Evolutionary conservation across 2,329 filamentous ascomycete genomes (phyloP).

Genomic region (Aspergillus sp.): DNA sequence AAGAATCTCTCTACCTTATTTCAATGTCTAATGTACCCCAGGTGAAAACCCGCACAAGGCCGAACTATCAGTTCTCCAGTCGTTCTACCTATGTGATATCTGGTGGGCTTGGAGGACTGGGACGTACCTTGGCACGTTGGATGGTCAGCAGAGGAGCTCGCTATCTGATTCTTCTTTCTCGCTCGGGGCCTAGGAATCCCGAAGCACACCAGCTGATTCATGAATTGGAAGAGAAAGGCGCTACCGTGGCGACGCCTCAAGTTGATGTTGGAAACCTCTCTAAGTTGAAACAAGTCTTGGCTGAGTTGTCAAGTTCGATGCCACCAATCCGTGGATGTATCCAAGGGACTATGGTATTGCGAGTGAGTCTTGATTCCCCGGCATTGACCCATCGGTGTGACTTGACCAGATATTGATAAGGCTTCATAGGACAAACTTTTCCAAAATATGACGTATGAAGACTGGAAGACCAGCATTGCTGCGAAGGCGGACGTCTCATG

Average conservation of each 20-base stretch:
- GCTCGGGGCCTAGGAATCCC: neutral
- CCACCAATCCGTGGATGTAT: conserved; percentile 6
- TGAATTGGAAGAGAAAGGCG: neutral
- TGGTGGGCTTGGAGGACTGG: conserved; percentile 19
- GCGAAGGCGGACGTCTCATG: conserved; percentile 1
- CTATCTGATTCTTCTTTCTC: conserved; percentile 31
- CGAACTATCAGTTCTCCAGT: neutral
- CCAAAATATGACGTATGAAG: conserved; percentile 1
- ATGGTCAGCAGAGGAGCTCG: conserved; percentile 34
- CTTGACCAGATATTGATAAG: neutral
- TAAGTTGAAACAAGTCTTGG: neutral
- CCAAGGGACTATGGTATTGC: neutral
- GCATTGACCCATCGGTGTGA: neutral
- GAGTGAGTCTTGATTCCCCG: neutral
- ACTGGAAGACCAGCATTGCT: neutral
- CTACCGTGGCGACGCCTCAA: neutral
- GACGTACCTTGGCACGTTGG: conserved; percentile 32
- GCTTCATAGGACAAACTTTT: neutral
- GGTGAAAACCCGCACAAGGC: neutral
- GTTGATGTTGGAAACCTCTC: neutral
- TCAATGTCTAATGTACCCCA: neutral
- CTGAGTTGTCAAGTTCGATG: neutral
- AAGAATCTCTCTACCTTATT: neutral
- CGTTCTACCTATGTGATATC: neutral
- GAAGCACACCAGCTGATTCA: conserved; percentile 5